Base-by-base conservation (phyloP, 495 filamentous ascomycete species). In the Penicillium fimorum region DNA sequence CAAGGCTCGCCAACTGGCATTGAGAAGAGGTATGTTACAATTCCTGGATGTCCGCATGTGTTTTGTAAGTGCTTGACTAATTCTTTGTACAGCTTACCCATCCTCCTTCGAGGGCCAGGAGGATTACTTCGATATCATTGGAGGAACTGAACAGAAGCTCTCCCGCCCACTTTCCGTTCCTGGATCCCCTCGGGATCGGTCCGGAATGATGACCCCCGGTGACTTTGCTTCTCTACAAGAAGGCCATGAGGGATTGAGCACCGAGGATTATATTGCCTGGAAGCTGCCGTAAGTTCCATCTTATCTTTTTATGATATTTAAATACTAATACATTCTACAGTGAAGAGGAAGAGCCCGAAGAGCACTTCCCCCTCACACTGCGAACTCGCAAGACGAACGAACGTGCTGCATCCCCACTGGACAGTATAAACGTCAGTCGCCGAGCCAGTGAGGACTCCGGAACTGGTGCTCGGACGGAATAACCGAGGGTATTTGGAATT, bases 151-250 rank as follows among this genome's bases (percentile, higher is more conserved):
- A 44, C 86, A 92, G 61, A 98, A 97, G 84, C 87, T 98, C 65
- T 88, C 91, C 17, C 84, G 94, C 42, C 94, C 94, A 9, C 84
- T 98, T 71, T 96, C 92, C 4, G 91, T 92, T 17, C 94, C 92
- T 13, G 94, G 94, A 2, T 96, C 91, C 5, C 94, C 94, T 7
- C 79, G 92, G 44, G 92, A 94, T 67, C 84, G 93, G 12, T 86
- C 89, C 22, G 94, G 94, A 30, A 95, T 97, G 91, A 97, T 98
- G 95, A 98, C 94, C 1, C 94, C 94, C 17, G 94, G 94, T 35
- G 94, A 98, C 69, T 98, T 97, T 76, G 94, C 91, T 3, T 95
- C 90, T 47, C 74, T 98, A 27, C 95, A 97, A 73, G 94, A 98
- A 71, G 91, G 91, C 30, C 84, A 87, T 44, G 94, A 98, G 71